phyloP scores from a whole-genome alignment of 140 eudicot genomes.

The Anethum foeniculum region DNA sequence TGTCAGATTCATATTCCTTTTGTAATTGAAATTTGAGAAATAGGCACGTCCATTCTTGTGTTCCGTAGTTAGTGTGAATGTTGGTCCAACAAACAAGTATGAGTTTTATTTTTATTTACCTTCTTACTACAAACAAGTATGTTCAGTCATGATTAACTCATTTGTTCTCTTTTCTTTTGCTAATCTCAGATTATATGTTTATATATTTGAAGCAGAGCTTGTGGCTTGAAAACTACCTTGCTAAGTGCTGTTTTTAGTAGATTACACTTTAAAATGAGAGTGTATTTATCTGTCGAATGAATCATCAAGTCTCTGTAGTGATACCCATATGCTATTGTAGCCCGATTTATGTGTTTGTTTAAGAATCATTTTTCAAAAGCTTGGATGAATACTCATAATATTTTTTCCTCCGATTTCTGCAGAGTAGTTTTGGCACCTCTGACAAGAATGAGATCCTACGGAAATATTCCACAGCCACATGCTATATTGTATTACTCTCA shows the following conservation, averaged over 20 bases:
- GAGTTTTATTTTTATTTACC: not conserved
- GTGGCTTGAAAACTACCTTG: not conserved
- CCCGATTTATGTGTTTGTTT: not conserved
- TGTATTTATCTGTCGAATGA: not conserved
- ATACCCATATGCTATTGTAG: not conserved
- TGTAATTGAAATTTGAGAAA: not conserved
- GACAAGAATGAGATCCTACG: not conserved
- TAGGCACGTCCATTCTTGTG: not conserved
- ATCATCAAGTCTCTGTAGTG: not conserved
- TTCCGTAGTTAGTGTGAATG: not conserved
- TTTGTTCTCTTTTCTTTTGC: not conserved
- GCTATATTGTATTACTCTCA: not conserved
- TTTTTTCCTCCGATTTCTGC: not conserved
- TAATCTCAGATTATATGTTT: not conserved
- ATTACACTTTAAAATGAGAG: not conserved
- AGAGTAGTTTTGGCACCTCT: conserved; percentile 9
- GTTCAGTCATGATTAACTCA: not conserved
- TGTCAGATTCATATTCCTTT: not conserved
- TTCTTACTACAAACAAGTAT: not conserved
- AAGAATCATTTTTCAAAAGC: not conserved
- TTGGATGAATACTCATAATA: not conserved
- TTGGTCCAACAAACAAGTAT: not conserved
- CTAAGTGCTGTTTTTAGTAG: not conserved
- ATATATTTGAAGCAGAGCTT: not conserved
- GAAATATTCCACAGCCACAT: conserved; percentile 1